Evolutionary conservation across 352 stramenopile species (phyloP), one percentile per base, ranked within the genome.

Genomic region (Globisporangium canariense): DNA sequence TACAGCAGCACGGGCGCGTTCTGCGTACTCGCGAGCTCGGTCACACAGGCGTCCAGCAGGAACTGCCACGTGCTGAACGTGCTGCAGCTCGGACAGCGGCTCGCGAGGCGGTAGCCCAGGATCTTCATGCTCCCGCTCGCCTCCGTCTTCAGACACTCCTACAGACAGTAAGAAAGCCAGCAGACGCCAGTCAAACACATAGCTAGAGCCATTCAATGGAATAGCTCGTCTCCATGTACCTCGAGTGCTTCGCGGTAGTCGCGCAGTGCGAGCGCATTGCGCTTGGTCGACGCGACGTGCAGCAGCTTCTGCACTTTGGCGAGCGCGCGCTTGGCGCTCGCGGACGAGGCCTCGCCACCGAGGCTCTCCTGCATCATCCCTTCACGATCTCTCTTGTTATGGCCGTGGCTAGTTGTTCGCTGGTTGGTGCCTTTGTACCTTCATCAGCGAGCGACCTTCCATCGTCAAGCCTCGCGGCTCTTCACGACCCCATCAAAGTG

Each of bases 121-220:
- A 88, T 69, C 70, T 92, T 93, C 70, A 90, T 79, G 2, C 40
- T 52, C 16, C 67, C 49, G 36, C 66, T 88, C 14, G 81, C 74
- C 45, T 95, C 86, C 2, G 82, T 67, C 55, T 85, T 86, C 5
- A 94, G 55, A 43, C 79, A 91, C 66, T 94, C 86, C 63, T 89
- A 60, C 3, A 61, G 13, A 54, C 16, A 38, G 14, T 30, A 8
- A 53, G 7, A 30, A 8, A 53, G 7, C 18, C 9, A 58, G 18
- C 22, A 57, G 1, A 22, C 1, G 52, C 4, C 18, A 53, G 34
- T 11, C 30, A 43, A 47, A n/a, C 43, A 11, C 25, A 36, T 25
- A 36, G 32, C 32, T 36, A 36, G 32, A 36, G 32, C 4, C 32
- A 8, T 36, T 9, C 32, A 36, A 36, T 36, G 32, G 32, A 36